Conservation (phyloP, 2,329 filamentous ascomycete genomes). For the Seiridium unicorne region DNA sequence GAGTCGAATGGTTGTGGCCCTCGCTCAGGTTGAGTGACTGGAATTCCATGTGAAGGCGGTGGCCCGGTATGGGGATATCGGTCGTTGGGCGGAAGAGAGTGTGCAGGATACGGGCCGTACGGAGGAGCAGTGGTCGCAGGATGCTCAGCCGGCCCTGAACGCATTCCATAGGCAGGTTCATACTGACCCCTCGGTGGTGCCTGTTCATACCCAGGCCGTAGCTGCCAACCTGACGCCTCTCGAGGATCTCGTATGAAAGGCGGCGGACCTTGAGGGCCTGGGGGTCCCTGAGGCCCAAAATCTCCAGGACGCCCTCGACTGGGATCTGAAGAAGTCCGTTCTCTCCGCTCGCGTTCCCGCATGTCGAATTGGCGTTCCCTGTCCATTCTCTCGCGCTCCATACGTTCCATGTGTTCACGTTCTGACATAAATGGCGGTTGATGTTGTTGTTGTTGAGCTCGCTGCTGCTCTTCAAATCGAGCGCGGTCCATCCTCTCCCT, state of each 20-base stretch:
- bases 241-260: slow-evolving; percentile 18
- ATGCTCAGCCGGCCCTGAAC: slow-evolving; percentile 43
- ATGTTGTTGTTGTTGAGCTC: slow-evolving; percentile 29
- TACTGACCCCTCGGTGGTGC: slow-evolving; percentile 35
- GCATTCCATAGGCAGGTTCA: slow-evolving; percentile 36
- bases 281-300: slow-evolving; percentile 38
- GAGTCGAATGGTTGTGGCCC: slow-evolving; percentile 43
- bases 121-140: slow-evolving; percentile 39
- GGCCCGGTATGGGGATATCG: slow-evolving; percentile 36
- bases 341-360: slow-evolving; percentile 33
- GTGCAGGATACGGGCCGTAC: slow-evolving; percentile 35
- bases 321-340: slow-evolving; percentile 50
- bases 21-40: slow-evolving; percentile 23
- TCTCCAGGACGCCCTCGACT: slow-evolving; percentile 43
- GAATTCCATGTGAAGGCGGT: slow-evolving; percentile 29
- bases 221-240: slow-evolving; percentile 31
- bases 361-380: slow-evolving; percentile 34
- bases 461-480: slow-evolving; percentile 32
- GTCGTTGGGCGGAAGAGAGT: slow-evolving; percentile 34
- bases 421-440: slow-evolving; percentile 22
- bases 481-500: slow-evolving; percentile 41
- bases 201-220: slow-evolving; percentile 39
- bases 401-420: slow-evolving; percentile 40
- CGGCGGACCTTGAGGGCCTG: slow-evolving; percentile 1
- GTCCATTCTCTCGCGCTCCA: slow-evolving; percentile 33